Evolutionary conservation across 1,284 basidiomycete genomes (phyloP).

Genomic region (Leccinum pallidistipes): DNA sequence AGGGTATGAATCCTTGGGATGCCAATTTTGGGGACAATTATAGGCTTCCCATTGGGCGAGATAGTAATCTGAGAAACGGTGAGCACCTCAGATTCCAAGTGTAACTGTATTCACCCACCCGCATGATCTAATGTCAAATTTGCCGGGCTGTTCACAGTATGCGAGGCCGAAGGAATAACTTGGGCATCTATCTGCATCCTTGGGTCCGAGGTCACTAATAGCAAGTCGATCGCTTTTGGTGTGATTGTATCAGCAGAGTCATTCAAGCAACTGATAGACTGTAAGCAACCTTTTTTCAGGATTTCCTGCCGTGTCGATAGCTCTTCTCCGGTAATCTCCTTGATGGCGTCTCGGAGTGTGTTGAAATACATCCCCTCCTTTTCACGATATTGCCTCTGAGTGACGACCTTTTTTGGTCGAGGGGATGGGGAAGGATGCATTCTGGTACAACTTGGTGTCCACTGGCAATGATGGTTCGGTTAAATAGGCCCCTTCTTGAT

Average conservation of each 20-base stretch:
- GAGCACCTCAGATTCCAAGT: background rate
- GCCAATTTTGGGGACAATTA: background rate
- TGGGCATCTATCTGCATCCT: background rate
- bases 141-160: background rate
- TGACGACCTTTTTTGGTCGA: slow-evolving; percentile 9
- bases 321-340: slow-evolving; percentile 17
- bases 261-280: background rate
- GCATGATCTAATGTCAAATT: background rate
- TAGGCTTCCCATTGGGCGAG: background rate
- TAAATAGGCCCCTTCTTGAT: background rate
- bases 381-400: slow-evolving; percentile 24
- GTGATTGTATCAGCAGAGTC: background rate
- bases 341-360: slow-evolving; percentile 13
- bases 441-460: background rate
- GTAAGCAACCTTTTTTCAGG: slow-evolving; percentile 21
- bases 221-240: slow-evolving; percentile 14
- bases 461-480: background rate
- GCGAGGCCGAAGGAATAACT: background rate
- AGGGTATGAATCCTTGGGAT: background rate
- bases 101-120: slow-evolving; percentile 2
- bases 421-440: slow-evolving; percentile 1
- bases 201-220: background rate
- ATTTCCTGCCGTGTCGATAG: slow-evolving; percentile 22
- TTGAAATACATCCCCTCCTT: slow-evolving; percentile 22
- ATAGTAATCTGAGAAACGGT: slow-evolving; percentile 7